Evolutionary conservation across 2,329 filamentous ascomycete genomes (phyloP), one percentile per base, ranked within the genome.

Genomic region (Trichoderma brevicompactum): DNA sequence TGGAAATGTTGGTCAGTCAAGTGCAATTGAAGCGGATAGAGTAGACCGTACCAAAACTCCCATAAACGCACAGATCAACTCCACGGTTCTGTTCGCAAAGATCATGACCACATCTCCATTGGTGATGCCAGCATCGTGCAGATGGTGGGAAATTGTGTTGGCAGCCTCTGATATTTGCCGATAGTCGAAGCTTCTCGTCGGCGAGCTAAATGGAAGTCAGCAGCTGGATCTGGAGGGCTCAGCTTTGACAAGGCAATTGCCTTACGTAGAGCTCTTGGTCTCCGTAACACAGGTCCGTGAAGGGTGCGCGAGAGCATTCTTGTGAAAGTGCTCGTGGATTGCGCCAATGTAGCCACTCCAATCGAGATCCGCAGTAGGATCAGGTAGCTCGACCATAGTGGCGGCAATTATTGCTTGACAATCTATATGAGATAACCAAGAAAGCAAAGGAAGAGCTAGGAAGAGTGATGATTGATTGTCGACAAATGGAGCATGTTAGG

Each of bases 41-140:
- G 23, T 5, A 28, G 23, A 28, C 23, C 23, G 23, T 5, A 28
- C 23, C 23, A 28, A 28, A 28, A 28, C 23, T 66, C 93, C 94
- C 92, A 97, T 96, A 62, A 93, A 88, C 41, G 90, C 92, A 53
- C 81, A 74, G 49, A 87, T 81, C 12, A 87, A 76, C 34, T 87
- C 83, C 40, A 97, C 93, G 54, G 68, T 88, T 65, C 94, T 87
- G 78, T 97, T 86, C 64, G 92, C 92, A 74, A 89, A 97, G 68
- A 95, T 91, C 92, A 97, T 96, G 72, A 97, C 92, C 2, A 97
- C 93, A 74, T 98, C 93, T 8, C 92, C 93, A 70, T 87, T 82
- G 66, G 88, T 83, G 68, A 92, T 83, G 65, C 94, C 93, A 72
- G 87, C 83, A 58, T 89, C 82, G 62, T 90, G 85, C 19, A 97